phyloP scores from a whole-genome alignment of 140 eudicot species.

The Oenanthe javanica region DNA sequence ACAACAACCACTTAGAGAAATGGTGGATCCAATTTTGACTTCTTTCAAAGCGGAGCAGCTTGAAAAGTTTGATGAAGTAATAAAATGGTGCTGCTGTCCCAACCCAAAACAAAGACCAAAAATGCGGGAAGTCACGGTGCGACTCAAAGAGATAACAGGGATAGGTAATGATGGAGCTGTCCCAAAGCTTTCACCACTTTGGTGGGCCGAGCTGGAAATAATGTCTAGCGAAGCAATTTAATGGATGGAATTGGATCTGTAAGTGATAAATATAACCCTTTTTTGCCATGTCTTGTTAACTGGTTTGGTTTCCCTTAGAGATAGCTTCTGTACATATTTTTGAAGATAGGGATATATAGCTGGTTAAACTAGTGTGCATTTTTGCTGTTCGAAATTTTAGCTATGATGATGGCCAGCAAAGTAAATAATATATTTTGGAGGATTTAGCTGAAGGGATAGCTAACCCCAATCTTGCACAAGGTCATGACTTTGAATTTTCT shows the following conservation, averaged over 20 bases:
- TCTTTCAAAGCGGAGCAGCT: slow-evolving; percentile 51
- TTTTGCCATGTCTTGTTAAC: slow-evolving; percentile 1
- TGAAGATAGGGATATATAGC: background rate
- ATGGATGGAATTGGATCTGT: background rate
- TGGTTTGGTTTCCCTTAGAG: background rate
- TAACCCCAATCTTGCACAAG: background rate
- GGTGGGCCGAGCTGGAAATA: slow-evolving; percentile 97
- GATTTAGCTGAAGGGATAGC: background rate
- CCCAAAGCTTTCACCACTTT: slow-evolving; percentile 73
- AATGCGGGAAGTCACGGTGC: slow-evolving; percentile 45
- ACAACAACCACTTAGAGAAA: slow-evolving; percentile 27
- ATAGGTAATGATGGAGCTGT: slow-evolving; percentile 65
- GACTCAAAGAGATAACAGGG: slow-evolving; percentile 59
- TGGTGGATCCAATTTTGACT: slow-evolving; percentile 60
- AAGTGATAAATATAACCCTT: background rate
- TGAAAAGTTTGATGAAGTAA: slow-evolving; percentile 38
- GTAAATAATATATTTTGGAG: background rate
- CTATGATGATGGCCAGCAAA: background rate
- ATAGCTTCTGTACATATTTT: background rate
- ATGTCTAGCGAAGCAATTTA: slow-evolving; percentile 49
- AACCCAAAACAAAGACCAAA: slow-evolving; percentile 42
- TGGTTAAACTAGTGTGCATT: slow-evolving; percentile 6
- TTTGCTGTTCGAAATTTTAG: background rate
- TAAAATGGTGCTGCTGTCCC: slow-evolving; percentile 45
- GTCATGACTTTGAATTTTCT: background rate